Percentiles rank a stretch among this genome's conserved stretches.
These are phyloP conservation scores for Castanea mollissima DNA, from an alignment of 306 rosid genomes.

Conservation along the genomic window DNA sequence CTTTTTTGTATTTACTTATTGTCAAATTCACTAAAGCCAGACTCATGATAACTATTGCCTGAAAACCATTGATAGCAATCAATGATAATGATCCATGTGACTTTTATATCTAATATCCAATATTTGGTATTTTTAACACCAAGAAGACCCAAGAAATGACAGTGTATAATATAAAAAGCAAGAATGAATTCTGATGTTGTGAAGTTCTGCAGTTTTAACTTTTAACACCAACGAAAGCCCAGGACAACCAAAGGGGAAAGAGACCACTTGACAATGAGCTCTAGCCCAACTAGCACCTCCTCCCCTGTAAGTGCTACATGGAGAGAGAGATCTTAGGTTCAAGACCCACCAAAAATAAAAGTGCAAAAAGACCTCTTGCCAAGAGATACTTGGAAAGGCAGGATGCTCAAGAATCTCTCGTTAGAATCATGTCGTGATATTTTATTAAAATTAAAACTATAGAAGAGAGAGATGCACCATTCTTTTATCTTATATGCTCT, in stretches of 20 bases:
- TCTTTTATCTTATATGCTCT: constrained; percentile 83
- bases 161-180: background rate
- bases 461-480: constrained; percentile 52
- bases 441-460: background rate
- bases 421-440: background rate
- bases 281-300: too few species aligned
- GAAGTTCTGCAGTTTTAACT: background rate
- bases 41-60: background rate
- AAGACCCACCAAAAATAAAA: too few species aligned
- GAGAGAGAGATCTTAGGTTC: too few species aligned
- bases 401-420: background rate
- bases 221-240: background rate
- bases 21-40: background rate
- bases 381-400: background rate
- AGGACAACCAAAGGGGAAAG: background rate
- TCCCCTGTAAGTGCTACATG: too few species aligned
- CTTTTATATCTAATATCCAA: background rate
- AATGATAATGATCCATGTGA: background rate
- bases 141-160: background rate
- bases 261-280: background rate
- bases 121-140: background rate
- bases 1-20: too few species aligned
- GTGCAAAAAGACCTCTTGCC: too few species aligned
- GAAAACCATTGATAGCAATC: background rate
- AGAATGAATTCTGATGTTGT: background rate